Evolutionary conservation across 2,329 filamentous ascomycete genomes (phyloP).

Genomic region (Fusarium udum): DNA sequence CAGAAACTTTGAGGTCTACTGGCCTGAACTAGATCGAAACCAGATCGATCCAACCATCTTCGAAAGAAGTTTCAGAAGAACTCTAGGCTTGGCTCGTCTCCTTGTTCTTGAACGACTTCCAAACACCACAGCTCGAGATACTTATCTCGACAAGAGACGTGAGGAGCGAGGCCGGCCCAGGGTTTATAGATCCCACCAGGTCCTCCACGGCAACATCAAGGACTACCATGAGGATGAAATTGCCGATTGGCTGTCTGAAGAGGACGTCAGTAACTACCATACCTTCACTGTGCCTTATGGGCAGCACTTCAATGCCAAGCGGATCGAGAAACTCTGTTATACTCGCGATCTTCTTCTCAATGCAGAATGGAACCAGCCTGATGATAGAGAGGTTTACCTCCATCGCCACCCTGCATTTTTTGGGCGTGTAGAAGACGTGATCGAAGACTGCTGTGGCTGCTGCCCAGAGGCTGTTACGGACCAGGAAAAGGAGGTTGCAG

Average conservation of each 20-base stretch:
- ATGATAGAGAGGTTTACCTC: constrained; percentile 78
- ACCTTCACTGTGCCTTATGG: constrained; percentile 79
- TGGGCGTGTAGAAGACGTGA: constrained; percentile 76
- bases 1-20: constrained; percentile 85
- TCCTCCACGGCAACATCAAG: constrained; percentile 76
- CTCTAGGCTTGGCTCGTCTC: constrained; percentile 79
- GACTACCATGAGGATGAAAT: constrained; percentile 81
- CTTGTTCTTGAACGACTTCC: constrained; percentile 84
- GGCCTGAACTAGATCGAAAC: constrained; percentile 77
- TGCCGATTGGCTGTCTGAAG: constrained; percentile 81
- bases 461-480: constrained; percentile 76
- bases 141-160: constrained; percentile 75
- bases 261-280: constrained; percentile 82
- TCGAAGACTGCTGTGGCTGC: constrained; percentile 82
- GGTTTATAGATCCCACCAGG: constrained; percentile 51
- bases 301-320: constrained; percentile 67
- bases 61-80: constrained; percentile 80
- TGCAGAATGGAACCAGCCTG: constrained; percentile 83
- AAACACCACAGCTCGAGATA: constrained; percentile 71
- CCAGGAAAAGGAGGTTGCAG: constrained; percentile 75
- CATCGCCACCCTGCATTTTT: constrained; percentile 90
- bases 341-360: constrained; percentile 84
- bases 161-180: constrained; percentile 75
- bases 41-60: constrained; percentile 87
- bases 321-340: constrained; percentile 84